A percentile compares a stretch with the other conserved stretches of the same genome.
phyloP scores from a whole-genome alignment of 2,329 filamentous ascomycete species.

The Tolypocladium cylindrosporum region DNA sequence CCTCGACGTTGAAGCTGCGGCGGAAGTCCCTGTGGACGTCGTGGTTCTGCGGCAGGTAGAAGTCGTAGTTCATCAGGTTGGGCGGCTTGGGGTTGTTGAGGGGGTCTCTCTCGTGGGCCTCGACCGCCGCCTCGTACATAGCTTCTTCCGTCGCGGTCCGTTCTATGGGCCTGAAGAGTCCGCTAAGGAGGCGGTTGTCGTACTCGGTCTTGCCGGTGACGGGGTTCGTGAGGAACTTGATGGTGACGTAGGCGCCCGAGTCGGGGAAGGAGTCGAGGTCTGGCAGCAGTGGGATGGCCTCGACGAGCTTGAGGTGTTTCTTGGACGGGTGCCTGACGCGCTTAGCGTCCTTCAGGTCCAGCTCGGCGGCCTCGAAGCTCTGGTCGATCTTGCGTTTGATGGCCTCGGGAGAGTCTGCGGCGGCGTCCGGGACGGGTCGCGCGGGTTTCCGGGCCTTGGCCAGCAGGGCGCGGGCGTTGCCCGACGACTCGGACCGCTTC shows the following conservation, averaged over 20 bases:
- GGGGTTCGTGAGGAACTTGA: conserved; percentile 60
- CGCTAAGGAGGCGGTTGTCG: conserved; percentile 50
- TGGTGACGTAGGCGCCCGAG: conserved; percentile 56
- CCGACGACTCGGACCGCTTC: conserved; percentile 37
- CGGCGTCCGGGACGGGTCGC: conserved; percentile 45
- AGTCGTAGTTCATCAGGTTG: conserved; percentile 55
- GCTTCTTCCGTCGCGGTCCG: conserved; percentile 43
- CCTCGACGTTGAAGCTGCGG: conserved; percentile 48
- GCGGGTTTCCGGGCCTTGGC: conserved; percentile 20
- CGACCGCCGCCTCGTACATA: conserved; percentile 37
- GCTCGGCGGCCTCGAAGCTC: conserved; percentile 45
- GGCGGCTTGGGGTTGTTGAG: conserved; percentile 43
- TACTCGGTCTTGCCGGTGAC: conserved; percentile 41
- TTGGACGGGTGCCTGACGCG: conserved; percentile 50
- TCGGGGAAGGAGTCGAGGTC: conserved; percentile 62
- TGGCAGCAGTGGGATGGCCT: conserved; percentile 51
- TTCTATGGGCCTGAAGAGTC: conserved; percentile 51
- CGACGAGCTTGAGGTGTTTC: conserved; percentile 45
- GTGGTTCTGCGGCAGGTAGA: conserved; percentile 46
- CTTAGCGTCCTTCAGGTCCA: conserved; percentile 42
- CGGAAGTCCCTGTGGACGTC: conserved; percentile 45
- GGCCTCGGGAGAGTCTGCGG: conserved; percentile 52
- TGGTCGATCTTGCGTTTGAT: conserved; percentile 60
- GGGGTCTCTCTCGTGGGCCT: conserved; percentile 47
- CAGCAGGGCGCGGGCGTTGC: conserved; percentile 29